Evolutionary conservation across 2,329 filamentous ascomycete genomes (phyloP).

Genomic region (Venturia nashicola): DNA sequence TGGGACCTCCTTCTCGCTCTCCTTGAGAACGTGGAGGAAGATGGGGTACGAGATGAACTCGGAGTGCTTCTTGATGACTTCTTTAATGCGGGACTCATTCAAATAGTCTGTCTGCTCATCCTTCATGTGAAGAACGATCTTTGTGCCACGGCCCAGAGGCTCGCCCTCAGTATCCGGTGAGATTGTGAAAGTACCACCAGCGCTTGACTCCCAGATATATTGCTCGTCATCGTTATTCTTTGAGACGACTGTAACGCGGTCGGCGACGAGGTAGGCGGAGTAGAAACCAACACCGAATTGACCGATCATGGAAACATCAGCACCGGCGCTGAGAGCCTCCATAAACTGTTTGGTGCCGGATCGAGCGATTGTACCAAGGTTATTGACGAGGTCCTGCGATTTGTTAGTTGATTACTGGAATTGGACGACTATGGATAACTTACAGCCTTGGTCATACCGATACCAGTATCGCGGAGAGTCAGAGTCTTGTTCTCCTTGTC

Average conservation of each 20-base stretch:
- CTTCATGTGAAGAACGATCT: slow-evolving; percentile 98
- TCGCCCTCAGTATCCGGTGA: slow-evolving; percentile 80
- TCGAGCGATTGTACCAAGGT: slow-evolving; percentile 97
- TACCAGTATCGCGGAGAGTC: slow-evolving; percentile 95
- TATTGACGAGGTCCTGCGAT: slow-evolving; percentile 91
- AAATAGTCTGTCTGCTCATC: slow-evolving; percentile 98
- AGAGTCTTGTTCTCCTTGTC: slow-evolving; percentile 96
- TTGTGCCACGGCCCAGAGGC: slow-evolving; percentile 84
- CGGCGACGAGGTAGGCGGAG: slow-evolving; percentile 98
- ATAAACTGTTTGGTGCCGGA: slow-evolving; percentile 99
- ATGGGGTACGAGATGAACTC: slow-evolving; percentile 99
- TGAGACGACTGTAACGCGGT: slow-evolving; percentile 88
- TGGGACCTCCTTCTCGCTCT: slow-evolving; percentile 96
- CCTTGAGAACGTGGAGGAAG: slow-evolving; percentile 99
- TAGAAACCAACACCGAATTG: slow-evolving; percentile 99
- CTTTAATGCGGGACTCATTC: slow-evolving; percentile 98
- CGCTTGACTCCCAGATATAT: slow-evolving; percentile 98
- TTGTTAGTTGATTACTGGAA: slow-evolving; percentile 24
- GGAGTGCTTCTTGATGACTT: slow-evolving; percentile 99
- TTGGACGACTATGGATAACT: slow-evolving; percentile 30
- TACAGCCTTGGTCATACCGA: slow-evolving; percentile 99
- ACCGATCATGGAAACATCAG: slow-evolving; percentile 99
- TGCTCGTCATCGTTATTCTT: slow-evolving; percentile 99
- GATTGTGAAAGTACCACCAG: slow-evolving; percentile 95
- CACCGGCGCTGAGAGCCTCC: slow-evolving; percentile 96